These are phyloP conservation scores for Yamadazyma taylorii DNA, from an alignment of 1,139 yeast genomes.

Conservation along the genomic window DNA sequence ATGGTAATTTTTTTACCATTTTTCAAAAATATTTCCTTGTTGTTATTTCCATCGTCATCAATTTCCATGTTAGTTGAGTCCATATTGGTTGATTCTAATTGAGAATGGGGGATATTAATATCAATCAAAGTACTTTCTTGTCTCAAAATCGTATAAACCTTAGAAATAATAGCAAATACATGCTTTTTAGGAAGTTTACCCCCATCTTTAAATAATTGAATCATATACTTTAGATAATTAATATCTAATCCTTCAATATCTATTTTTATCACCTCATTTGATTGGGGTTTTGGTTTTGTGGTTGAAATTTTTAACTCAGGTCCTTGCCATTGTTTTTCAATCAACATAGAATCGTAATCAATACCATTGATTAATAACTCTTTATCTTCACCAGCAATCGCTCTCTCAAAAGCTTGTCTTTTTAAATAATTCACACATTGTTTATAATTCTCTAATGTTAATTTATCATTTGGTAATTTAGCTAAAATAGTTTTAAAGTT, in stretches of 20 bases:
- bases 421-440: constrained; percentile 70
- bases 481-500: constrained; percentile 68
- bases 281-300: constrained; percentile 20
- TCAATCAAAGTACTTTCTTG: constrained; percentile 79
- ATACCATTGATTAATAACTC: constrained; percentile 36
- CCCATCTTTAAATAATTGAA: constrained; percentile 69
- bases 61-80: constrained; percentile 5
- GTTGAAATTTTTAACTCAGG: constrained; percentile 49
- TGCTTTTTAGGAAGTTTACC: constrained; percentile 76
- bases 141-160: constrained; percentile 64
- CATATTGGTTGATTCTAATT: too few relatives aligned
- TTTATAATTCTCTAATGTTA: constrained; percentile 61
- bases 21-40: constrained; percentile 23
- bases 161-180: constrained; percentile 78
- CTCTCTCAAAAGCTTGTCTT: constrained; percentile 79
- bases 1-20: constrained; percentile 61
- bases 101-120: constrained; percentile 45
- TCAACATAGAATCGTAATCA: constrained; percentile 51
- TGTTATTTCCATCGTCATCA: too few relatives aligned
- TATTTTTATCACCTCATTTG: constrained; percentile 20
- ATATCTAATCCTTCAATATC: constrained; percentile 35
- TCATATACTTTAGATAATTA: constrained; percentile 63
- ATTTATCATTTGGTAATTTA: constrained; percentile 66
- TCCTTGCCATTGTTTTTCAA: constrained; percentile 67
- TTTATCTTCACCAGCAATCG: constrained; percentile 70